Base-by-base conservation (phyloP, 1,284 basidiomycete species). In the Rhodotorula sp. region DNA sequence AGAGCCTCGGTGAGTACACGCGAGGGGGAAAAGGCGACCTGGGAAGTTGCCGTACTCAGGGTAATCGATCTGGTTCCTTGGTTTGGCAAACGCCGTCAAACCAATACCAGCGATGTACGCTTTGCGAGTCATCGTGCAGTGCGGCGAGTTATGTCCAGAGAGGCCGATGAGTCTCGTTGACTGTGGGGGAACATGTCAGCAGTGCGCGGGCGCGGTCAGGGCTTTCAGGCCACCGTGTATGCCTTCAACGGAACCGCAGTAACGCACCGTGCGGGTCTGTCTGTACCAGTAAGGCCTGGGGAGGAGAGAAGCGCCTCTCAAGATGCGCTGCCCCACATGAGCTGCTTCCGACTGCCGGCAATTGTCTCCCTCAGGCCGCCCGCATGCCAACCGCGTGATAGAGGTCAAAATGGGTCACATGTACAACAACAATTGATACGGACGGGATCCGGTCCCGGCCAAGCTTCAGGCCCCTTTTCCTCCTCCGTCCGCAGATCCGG, bases 81-180 rank as follows among this genome's bases (percentile, higher is more conserved):
- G 90, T 85, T 91, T 91, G 79, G 87, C 88, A 80, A 92, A 92
- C 29, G 87, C 88, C 0, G 90, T 92, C 79, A 88, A 89, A 77
- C 91, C 90, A 61, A 85, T 88, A 26, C 90, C 91, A 66, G 91
- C 82, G 62, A 93, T 56, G 63, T 70, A 77, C 5, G 70, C 67
- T 54, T 75, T 76, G n/a, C 69, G 53, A 15, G 65, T 30, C 56
- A 56, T 60, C 29, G 22, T 46, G 37, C 42, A n/a, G 20, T 49
- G 37, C 37, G 37, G 37, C 37, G 37, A 42, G 37, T 42, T 42
- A 2, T 12, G 14, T 42, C 10, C 37, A 42, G 14, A 12, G 37
- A 42, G 37, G 8, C 37, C 37, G 37, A 42, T 6, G 33, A 37
- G 33, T 7, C 6, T 42, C 37, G 37, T 42, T 10, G 37, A 42